Evolutionary conservation across 2,329 filamentous ascomycete genomes (phyloP).

Genomic region (Monosporascus sp.): DNA sequence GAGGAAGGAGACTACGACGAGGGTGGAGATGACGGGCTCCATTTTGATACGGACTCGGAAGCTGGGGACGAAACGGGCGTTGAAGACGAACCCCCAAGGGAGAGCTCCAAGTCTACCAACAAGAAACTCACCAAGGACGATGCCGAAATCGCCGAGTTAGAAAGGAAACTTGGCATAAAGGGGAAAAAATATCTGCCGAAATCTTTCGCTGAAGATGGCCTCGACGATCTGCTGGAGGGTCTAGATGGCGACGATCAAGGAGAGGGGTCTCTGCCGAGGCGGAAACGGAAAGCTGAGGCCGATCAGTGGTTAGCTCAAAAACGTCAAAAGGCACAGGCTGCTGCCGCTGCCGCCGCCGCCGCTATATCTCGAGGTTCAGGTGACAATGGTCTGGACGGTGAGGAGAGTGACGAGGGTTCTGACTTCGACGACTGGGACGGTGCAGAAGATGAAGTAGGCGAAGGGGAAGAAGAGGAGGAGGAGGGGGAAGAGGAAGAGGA

Average conservation of each 20-base stretch:
- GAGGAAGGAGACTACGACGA: slow-evolving; percentile 18
- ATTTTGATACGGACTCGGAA: slow-evolving; percentile 25
- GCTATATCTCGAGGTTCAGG: background rate
- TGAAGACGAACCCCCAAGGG: slow-evolving; percentile 5
- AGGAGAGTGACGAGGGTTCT: slow-evolving; percentile 15
- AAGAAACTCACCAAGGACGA: slow-evolving; percentile 74
- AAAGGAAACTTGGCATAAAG: slow-evolving; percentile 80
- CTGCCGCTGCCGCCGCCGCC: slow-evolving; percentile 6
- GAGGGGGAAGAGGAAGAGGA: slow-evolving; percentile 16
- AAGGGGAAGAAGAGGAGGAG: slow-evolving; percentile 23
- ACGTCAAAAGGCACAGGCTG: slow-evolving; percentile 39
- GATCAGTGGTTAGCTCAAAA: slow-evolving; percentile 58
- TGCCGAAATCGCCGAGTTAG: slow-evolving; percentile 78
- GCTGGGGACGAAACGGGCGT: slow-evolving; percentile 20
- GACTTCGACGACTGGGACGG: slow-evolving; percentile 8
- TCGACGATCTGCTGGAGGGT: slow-evolving; percentile 72
- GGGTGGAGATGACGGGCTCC: slow-evolving; percentile 14
- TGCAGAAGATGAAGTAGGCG: slow-evolving; percentile 19
- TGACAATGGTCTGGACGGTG: too few relatives aligned
- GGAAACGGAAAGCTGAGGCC: slow-evolving; percentile 54
- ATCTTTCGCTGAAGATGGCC: slow-evolving; percentile 72
- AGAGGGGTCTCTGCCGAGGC: slow-evolving; percentile 45
- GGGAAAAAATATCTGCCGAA: slow-evolving; percentile 69
- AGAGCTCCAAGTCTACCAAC: slow-evolving; percentile 38
- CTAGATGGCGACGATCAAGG: slow-evolving; percentile 51